Evolutionary conservation across 495 filamentous ascomycete species (phyloP).

Genomic region (Penicillium arizonense): DNA sequence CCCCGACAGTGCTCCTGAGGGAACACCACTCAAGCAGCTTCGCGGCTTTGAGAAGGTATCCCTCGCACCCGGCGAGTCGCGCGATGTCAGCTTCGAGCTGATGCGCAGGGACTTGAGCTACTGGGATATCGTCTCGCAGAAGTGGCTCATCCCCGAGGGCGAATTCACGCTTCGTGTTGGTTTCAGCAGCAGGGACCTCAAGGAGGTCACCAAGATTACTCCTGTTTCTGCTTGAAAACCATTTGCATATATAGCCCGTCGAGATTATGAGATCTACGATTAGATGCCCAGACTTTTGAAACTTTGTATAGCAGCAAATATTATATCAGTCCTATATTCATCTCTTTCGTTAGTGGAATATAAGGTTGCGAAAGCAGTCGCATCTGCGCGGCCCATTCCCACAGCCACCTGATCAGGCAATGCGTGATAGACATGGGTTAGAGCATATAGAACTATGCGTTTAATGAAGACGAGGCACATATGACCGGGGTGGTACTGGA

Average conservation of each 20-base stretch:
- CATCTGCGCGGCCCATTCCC: too few species aligned
- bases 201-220: neutral
- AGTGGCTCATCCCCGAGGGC: slow-evolving; percentile 43
- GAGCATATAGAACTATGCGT: too few species aligned
- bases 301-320: too few species aligned
- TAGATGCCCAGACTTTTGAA: too few species aligned
- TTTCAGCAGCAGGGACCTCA: slow-evolving; percentile 16
- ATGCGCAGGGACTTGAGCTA: slow-evolving; percentile 61
- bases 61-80: slow-evolving; percentile 37
- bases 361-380: too few species aligned
- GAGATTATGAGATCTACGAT: neutral
- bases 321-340: too few species aligned
- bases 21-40: slow-evolving; percentile 26
- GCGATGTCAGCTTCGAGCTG: slow-evolving; percentile 50
- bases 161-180: slow-evolving; percentile 23
- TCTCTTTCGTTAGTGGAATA: too few species aligned
- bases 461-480: too few species aligned
- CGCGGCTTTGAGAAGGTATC: slow-evolving; percentile 61
- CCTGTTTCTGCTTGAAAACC: slow-evolving; percentile 1
- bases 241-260: neutral
- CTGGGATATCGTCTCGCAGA: slow-evolving; percentile 59
- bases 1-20: slow-evolving; percentile 1
- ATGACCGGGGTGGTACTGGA: too few species aligned
- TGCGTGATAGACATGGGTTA: too few species aligned
- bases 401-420: too few species aligned